Conservation (phyloP, 140 eudicot species). For the Senecio squalidus region DNA sequence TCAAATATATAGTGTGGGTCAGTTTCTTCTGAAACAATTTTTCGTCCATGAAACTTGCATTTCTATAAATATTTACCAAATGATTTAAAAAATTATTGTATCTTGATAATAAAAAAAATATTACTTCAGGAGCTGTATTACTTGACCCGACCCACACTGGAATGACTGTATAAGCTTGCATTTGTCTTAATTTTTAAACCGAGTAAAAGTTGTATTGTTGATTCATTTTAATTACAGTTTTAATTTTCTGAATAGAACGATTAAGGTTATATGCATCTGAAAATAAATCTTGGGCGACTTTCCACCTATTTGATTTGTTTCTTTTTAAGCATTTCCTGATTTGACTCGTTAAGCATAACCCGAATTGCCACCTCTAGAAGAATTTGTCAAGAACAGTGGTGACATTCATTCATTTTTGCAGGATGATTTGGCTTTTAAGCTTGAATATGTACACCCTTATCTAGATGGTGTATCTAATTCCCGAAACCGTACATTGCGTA, state of each 20-base stretch:
- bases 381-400: constrained; percentile 12
- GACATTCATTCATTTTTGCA: constrained; percentile 31
- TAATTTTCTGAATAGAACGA: neutral
- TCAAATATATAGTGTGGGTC: neutral
- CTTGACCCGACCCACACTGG: no score
- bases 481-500: constrained; percentile 76
- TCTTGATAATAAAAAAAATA: no score
- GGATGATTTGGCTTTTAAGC: constrained; percentile 97
- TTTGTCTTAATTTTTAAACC: no score
- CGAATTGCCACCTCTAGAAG: neutral
- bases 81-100: no score
- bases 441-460: constrained; percentile 94
- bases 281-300: neutral
- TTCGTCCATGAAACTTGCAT: neutral
- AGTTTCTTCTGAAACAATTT: no score
- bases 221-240: no score
- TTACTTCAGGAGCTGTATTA: no score
- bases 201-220: no score
- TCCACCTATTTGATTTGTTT: neutral
- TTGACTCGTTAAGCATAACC: neutral
- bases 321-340: no score
- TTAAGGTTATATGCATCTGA: neutral
- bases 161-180: no score
- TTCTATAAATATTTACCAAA: no score
- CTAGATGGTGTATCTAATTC: constrained; percentile 69